A percentile compares a stretch with the other conserved stretches of the same genome.
Conservation (phyloP, 176 grass and related monocot genomes). For the Zea luxurians region DNA sequence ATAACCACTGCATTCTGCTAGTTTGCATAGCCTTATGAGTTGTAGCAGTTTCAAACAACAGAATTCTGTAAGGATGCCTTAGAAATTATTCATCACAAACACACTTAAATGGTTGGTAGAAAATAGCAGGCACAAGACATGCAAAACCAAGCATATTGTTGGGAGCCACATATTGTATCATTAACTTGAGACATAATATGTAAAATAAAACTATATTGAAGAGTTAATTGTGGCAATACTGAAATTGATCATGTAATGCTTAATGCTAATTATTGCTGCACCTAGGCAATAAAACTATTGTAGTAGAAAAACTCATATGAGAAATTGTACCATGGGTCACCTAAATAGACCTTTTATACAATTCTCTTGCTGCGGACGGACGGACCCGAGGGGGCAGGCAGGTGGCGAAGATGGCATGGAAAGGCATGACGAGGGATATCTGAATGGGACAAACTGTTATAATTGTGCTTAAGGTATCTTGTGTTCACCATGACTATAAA, state of each 20-base stretch:
- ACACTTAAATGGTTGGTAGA: not conserved
- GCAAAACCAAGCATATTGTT: not conserved
- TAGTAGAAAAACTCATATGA: not conserved
- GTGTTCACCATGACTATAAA: no score
- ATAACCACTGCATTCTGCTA: not conserved
- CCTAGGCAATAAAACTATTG: not conserved
- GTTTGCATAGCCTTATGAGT: slow-evolving; percentile 6
- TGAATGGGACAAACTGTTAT: no score
- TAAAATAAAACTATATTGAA: not conserved
- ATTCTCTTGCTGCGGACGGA: no score
- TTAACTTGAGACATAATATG: not conserved
- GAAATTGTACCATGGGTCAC: not conserved
- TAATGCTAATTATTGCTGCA: not conserved
- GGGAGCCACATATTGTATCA: not conserved
- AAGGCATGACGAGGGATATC: no score
- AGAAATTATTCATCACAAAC: slow-evolving; percentile 9
- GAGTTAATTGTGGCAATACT: not conserved
- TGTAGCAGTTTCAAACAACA: not conserved
- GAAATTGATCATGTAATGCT: slow-evolving; percentile 7
- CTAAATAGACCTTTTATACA: not conserved
- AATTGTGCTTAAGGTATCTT: no score
- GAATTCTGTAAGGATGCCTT: not conserved
- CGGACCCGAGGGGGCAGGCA: no score
- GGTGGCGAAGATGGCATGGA: no score
- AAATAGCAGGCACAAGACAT: not conserved